A percentile compares a stretch with the other conserved stretches of the same genome.
Evolutionary conservation across 1,284 basidiomycete species (phyloP).

Genomic region (Tylopilus sp.): DNA sequence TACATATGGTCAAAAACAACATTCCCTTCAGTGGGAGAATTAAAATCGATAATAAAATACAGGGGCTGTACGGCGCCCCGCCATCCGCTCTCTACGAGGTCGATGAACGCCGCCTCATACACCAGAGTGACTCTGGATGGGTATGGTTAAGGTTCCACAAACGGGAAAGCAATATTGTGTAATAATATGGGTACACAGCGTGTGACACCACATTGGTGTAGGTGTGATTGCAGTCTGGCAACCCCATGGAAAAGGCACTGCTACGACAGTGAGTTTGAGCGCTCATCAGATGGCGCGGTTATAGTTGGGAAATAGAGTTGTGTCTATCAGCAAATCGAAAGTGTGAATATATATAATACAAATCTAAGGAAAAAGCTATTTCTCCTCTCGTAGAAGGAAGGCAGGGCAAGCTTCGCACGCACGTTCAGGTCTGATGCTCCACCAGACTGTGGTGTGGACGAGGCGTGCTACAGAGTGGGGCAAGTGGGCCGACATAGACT

Average conservation of each 20-base stretch:
- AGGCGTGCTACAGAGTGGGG: slow-evolving; percentile 14
- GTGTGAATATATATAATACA: slow-evolving; percentile 9
- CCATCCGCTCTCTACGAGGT: no score
- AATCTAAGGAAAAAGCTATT: no score
- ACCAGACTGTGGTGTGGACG: slow-evolving; percentile 16
- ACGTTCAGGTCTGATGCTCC: slow-evolving; percentile 26
- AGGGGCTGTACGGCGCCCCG: no score
- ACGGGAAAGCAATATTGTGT: neutral
- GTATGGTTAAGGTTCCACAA: neutral
- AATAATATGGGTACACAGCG: neutral
- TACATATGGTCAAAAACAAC: slow-evolving; percentile 15
- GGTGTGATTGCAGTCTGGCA: no score
- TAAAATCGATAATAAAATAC: neutral
- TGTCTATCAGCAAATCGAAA: slow-evolving; percentile 8
- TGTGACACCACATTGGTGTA: no score
- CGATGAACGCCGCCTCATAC: neutral
- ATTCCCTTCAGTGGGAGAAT: neutral
- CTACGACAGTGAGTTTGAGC: no score
- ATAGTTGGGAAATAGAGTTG: neutral
- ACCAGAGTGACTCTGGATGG: neutral
- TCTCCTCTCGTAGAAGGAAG: slow-evolving; percentile 14
- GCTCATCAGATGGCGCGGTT: no score
- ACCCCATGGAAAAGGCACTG: neutral
- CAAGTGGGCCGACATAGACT: neutral
- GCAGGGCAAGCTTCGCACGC: slow-evolving; percentile 25